These are phyloP conservation scores for Pichia norvegensis DNA, from an alignment of 1,139 yeast species.

Conservation along the genomic window DNA sequence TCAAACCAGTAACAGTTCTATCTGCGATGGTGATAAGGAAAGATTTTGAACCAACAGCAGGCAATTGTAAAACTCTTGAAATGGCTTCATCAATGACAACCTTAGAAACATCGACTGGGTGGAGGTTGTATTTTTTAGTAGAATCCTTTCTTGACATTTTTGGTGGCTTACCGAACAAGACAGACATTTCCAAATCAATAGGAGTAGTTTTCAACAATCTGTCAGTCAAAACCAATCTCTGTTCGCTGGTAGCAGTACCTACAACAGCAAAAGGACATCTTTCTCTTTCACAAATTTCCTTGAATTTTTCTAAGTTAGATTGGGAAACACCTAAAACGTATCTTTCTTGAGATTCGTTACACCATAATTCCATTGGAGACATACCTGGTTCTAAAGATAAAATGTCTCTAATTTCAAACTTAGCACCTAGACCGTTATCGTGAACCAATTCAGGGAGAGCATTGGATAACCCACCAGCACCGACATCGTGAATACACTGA, in stretches of 20 bases:
- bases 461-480: conserved; percentile 98
- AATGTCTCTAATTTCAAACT: conserved; percentile 83
- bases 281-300: conserved; percentile 83
- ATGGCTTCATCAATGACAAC: conserved; percentile 53
- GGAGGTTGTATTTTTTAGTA: conserved; percentile 53
- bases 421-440: conserved; percentile 93
- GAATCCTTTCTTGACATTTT: conserved; percentile 78
- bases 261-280: conserved; percentile 95
- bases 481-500: conserved; percentile 96
- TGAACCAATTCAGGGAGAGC: conserved; percentile 97
- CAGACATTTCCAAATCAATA: conserved; percentile 92
- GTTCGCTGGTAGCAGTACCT: conserved; percentile 86
- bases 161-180: conserved; percentile 96
- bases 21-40: conserved; percentile 97
- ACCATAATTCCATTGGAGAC: conserved; percentile 99
- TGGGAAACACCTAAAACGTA: conserved; percentile 90
- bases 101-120: conserved; percentile 33
- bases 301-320: conserved; percentile 63
- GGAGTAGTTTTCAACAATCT: conserved; percentile 70
- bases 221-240: conserved; percentile 76
- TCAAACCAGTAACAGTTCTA: conserved; percentile 90
- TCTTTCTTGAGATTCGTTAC: conserved; percentile 98
- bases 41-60: conserved; percentile 91
- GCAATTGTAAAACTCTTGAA: conserved; percentile 76
- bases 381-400: conserved; percentile 92